Percentiles rank a stretch among this genome's conserved stretches.
phyloP scores from a whole-genome alignment of 306 rosid species.

The Luffa acutangula region DNA sequence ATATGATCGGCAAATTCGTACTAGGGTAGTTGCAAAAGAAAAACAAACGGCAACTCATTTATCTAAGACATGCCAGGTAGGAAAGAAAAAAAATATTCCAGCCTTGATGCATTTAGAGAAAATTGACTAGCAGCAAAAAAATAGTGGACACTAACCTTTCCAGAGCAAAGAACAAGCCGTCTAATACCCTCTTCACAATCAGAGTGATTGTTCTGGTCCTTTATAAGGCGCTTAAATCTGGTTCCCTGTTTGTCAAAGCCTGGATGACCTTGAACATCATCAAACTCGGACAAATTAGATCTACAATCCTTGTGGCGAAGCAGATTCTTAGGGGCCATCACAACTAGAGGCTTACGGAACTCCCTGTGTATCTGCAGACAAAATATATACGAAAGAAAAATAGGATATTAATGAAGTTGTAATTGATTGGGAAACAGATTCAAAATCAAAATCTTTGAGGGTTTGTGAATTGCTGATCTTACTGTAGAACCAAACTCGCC shows the following conservation, averaged over 20 bases:
- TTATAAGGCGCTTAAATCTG: slow-evolving; percentile 90
- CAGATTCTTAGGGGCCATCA: slow-evolving; percentile 91
- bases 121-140: not conserved
- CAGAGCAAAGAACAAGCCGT: slow-evolving; percentile 85
- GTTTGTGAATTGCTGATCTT: not conserved
- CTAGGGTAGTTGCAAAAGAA: not conserved
- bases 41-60: not conserved
- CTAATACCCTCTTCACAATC: slow-evolving; percentile 77
- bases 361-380: slow-evolving; percentile 64
- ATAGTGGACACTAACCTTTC: slow-evolving; percentile 43
- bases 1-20: not conserved
- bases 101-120: not conserved
- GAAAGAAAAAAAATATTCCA: not conserved
- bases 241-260: slow-evolving; percentile 99
- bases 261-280: slow-evolving; percentile 96
- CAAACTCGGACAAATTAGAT: slow-evolving; percentile 89
- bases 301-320: slow-evolving; percentile 87
- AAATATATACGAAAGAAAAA: not conserved
- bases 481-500: not conserved
- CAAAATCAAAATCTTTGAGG: not conserved
- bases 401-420: not conserved
- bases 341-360: slow-evolving; percentile 89
- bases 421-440: not conserved
- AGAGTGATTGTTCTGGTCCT: slow-evolving; percentile 76
- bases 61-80: not conserved